These are phyloP conservation scores for Thalia dealbata DNA, from an alignment of 176 grass and related monocot genomes.

Conservation along the genomic window DNA sequence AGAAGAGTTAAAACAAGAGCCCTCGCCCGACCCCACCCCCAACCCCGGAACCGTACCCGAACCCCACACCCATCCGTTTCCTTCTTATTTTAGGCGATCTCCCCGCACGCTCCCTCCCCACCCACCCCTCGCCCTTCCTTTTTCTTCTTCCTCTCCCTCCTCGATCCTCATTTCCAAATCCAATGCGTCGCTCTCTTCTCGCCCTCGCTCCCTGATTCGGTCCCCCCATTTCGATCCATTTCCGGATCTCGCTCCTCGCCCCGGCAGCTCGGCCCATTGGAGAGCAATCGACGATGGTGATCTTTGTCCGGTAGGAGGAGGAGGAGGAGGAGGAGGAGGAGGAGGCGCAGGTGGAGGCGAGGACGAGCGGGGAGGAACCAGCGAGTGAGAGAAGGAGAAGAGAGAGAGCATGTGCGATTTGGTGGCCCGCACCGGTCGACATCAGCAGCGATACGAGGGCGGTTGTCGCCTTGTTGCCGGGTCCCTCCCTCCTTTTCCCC, in stretches of 20 bases:
- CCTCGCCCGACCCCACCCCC: neutral
- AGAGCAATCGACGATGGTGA: neutral
- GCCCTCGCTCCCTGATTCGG: neutral
- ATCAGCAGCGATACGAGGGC: constrained; percentile 95
- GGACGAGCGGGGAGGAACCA: neutral
- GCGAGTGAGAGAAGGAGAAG: neutral
- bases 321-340: neutral
- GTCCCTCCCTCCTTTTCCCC: constrained; percentile 19
- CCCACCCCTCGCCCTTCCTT: neutral
- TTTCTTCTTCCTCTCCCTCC: neutral
- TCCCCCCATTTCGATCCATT: neutral
- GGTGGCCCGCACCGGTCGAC: constrained; percentile 91
- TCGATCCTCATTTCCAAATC: neutral
- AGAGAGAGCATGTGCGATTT: constrained; percentile 73
- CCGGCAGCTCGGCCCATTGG: neutral
- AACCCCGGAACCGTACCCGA: neutral
- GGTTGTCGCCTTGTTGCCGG: constrained; percentile 79
- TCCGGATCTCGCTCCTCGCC: neutral
- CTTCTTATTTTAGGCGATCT: neutral
- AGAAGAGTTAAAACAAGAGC: neutral
- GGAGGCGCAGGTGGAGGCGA: neutral
- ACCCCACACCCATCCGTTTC: neutral
- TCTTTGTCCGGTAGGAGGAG: neutral
- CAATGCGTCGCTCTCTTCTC: neutral
- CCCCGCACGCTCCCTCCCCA: too few species aligned